phyloP scores from a whole-genome alignment of 2,329 filamentous ascomycete genomes.

The Drechslerella dactyloides region DNA sequence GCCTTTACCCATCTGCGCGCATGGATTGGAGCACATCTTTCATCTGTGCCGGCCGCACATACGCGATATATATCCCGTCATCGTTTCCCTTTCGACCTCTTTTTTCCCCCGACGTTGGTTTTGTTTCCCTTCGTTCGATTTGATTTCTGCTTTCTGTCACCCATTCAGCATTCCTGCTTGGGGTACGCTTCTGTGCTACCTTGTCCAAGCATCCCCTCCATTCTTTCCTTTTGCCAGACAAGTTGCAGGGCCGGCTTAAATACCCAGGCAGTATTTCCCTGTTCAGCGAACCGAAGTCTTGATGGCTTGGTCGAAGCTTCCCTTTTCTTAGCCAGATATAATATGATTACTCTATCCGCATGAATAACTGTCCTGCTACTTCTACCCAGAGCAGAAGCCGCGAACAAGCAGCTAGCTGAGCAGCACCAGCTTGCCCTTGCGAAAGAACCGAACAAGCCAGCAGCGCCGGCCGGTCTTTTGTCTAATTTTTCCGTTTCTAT shows the following conservation, averaged over 20 bases:
- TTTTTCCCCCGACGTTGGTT: not conserved
- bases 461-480: not conserved
- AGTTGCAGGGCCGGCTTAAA: constrained; percentile 40
- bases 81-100: not conserved
- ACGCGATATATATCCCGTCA: not conserved
- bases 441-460: not conserved
- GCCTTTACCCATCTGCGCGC: not conserved
- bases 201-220: constrained; percentile 27
- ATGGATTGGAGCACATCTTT: not conserved
- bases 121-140: not conserved
- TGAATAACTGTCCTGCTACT: not conserved
- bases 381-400: not conserved
- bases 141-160: not conserved
- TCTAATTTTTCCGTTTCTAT: not conserved
- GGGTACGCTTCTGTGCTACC: constrained; percentile 38
- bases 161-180: constrained; percentile 12
- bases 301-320: constrained; percentile 27
- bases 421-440: not conserved
- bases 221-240: constrained; percentile 6
- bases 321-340: constrained; percentile 6
- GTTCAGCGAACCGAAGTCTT: constrained; percentile 20
- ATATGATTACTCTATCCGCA: not conserved
- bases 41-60: not conserved
- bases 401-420: not conserved
- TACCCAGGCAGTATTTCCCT: constrained; percentile 20